Evolutionary conservation across 495 filamentous ascomycete species (phyloP).

Genomic region (Aspergillus carlsbadensis): DNA sequence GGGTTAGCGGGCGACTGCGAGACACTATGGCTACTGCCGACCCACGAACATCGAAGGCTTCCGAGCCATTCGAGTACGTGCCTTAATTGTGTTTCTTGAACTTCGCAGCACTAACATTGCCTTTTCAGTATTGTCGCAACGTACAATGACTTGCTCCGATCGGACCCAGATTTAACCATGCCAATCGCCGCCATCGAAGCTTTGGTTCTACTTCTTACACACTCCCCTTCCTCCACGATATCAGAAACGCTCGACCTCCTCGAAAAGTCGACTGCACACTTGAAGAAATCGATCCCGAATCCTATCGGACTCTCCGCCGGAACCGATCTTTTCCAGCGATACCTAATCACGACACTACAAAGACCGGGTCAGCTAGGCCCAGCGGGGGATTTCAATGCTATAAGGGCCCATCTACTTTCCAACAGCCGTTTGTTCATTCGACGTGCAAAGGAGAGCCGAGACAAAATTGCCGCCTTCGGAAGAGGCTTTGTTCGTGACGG

Average conservation of each 20-base stretch:
- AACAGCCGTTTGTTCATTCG: slow-evolving; percentile 84
- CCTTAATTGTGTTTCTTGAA: background rate
- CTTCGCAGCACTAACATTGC: slow-evolving; percentile 19
- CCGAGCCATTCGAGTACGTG: slow-evolving; percentile 46
- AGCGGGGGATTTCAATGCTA: slow-evolving; percentile 72
- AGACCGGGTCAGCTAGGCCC: slow-evolving; percentile 51
- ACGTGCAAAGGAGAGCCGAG: slow-evolving; percentile 80
- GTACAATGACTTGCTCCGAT: slow-evolving; percentile 57
- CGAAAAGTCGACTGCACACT: slow-evolving; percentile 65
- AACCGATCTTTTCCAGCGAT: slow-evolving; percentile 93
- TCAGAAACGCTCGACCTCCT: slow-evolving; percentile 90
- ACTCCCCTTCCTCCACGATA: slow-evolving; percentile 75
- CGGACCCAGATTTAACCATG: slow-evolving; percentile 86
- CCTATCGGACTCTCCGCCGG: slow-evolving; percentile 87
- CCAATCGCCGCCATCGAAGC: slow-evolving; percentile 94
- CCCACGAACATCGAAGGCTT: slow-evolving; percentile 24
- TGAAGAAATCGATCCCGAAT: slow-evolving; percentile 77
- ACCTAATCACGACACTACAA: slow-evolving; percentile 72
- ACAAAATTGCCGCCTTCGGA: slow-evolving; percentile 79
- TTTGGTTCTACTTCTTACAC: slow-evolving; percentile 77
- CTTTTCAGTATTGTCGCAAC: slow-evolving; percentile 52
- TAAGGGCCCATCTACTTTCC: slow-evolving; percentile 75
- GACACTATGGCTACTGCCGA: slow-evolving; percentile 37
- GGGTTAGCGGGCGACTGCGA: background rate
- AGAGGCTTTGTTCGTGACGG: slow-evolving; percentile 71